These are phyloP conservation scores for Penicillium parvum DNA, from an alignment of 495 filamentous ascomycete genomes.

Conservation along the genomic window DNA sequence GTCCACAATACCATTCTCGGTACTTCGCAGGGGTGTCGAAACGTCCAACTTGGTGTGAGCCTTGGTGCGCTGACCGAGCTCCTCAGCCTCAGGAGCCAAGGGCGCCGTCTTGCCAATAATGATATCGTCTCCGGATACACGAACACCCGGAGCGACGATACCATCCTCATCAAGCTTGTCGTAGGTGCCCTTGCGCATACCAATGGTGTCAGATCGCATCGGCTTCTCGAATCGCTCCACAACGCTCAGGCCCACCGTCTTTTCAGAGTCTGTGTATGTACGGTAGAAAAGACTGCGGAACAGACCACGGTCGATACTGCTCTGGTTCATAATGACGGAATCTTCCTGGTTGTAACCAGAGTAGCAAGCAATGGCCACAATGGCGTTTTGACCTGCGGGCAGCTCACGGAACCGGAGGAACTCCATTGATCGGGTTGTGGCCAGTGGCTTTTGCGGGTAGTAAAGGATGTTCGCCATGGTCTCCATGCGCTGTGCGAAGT, in stretches of 20 bases:
- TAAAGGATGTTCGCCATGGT: conserved; percentile 99
- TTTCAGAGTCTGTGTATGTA: conserved; percentile 92
- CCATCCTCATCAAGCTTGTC: conserved; percentile 97
- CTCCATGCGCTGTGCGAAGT: conserved; percentile 93
- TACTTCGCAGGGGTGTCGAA: conserved; percentile 89
- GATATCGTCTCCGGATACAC: conserved; percentile 95
- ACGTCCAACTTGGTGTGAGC: conserved; percentile 89
- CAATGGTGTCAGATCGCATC: conserved; percentile 76
- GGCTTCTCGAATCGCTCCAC: conserved; percentile 95
- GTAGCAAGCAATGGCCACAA: conserved; percentile 95
- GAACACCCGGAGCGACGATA: conserved; percentile 84
- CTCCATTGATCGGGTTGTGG: conserved; percentile 96
- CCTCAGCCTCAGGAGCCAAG: conserved; percentile 84
- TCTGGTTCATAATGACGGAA: conserved; percentile 99
- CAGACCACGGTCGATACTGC: conserved; percentile 91
- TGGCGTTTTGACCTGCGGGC: conserved; percentile 95
- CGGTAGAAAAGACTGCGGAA: conserved; percentile 98
- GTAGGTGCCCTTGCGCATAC: conserved; percentile 91
- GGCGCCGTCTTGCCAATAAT: conserved; percentile 99
- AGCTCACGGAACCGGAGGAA: conserved; percentile 96
- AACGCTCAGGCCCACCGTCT: conserved; percentile 82
- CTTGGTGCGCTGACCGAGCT: conserved; percentile 86
- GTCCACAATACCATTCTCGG: conserved; percentile 94
- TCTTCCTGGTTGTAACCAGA: conserved; percentile 99
- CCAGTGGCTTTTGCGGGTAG: conserved; percentile 96